A percentile compares a stretch with the other conserved stretches of the same genome.
Conservation (phyloP, 805 yeast genomes). For the Yamadazyma scolyti region DNA sequence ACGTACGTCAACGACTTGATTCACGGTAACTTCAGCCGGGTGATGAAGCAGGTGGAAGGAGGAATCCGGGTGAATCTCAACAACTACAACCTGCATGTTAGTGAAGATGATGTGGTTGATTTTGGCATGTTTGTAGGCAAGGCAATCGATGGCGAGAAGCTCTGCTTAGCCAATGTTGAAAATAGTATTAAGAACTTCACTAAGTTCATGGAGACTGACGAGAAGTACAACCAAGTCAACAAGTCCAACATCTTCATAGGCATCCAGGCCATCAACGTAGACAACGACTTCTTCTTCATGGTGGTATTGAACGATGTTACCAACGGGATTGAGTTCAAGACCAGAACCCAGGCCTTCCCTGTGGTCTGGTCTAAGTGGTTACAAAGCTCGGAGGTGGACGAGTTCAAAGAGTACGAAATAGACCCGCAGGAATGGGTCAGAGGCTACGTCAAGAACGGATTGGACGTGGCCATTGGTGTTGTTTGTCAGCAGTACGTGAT, state of each 20-base stretch:
- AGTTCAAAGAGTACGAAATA: slow-evolving; percentile 20
- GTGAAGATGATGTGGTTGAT: slow-evolving; percentile 28
- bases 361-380: slow-evolving; percentile 91
- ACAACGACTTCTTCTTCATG: slow-evolving; percentile 66
- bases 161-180: slow-evolving; percentile 84
- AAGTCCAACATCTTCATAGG: slow-evolving; percentile 67
- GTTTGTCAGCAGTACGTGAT: slow-evolving; percentile 89
- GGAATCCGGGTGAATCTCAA: slow-evolving; percentile 61
- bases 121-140: slow-evolving; percentile 76
- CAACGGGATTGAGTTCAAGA: slow-evolving; percentile 68
- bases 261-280: slow-evolving; percentile 56
- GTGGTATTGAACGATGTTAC: slow-evolving; percentile 74
- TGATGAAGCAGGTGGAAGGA: slow-evolving; percentile 75
- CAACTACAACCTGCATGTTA: slow-evolving; percentile 39
- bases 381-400: slow-evolving; percentile 38
- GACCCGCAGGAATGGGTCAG: slow-evolving; percentile 44
- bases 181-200: slow-evolving; percentile 52
- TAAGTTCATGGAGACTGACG: slow-evolving; percentile 17
- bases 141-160: slow-evolving; percentile 78
- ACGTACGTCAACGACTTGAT: slow-evolving; percentile 45
- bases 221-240: slow-evolving; percentile 20
- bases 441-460: slow-evolving; percentile 52
- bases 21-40: slow-evolving; percentile 53
- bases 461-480: slow-evolving; percentile 76
- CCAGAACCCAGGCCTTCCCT: slow-evolving; percentile 89